Base-by-base conservation (phyloP, 805 yeast genomes). In the Lipomyces oligophaga region DNA sequence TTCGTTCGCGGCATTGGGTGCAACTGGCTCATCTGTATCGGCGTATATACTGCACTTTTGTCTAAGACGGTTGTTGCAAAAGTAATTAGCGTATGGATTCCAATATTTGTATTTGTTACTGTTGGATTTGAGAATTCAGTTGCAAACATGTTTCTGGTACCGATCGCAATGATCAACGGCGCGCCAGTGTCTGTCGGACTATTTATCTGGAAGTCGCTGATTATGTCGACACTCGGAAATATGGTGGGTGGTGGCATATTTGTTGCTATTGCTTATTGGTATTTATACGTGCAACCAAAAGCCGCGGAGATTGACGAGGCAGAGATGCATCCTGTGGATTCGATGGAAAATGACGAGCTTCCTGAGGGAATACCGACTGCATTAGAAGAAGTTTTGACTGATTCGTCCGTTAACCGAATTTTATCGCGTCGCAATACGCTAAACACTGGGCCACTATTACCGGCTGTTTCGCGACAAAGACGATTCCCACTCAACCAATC, bases 1-100 rank as follows among this genome's bases (percentile, higher is more conserved):
- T 50, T 52, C 46, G 52, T 52, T 11, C 50, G 57, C 21, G 57
- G 52, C 1, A 72, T 83, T 30, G 87, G 83, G 1, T 88, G 93
- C 26, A 85, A 85, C 63, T 85, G 84, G 60, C 81, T 73, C 58
- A 94, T 85, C 21, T 77, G 82, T 44, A 65, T 85, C 24, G 94
- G 88, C 1, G 79, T 84, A 6, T 85, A 83, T 64, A 65, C 85
- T 38, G 94, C 85, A 60, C 67, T 85, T 33, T 76, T 85, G 80
- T 84, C 83, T 5, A 83, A 81, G 60, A 94, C 95, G 0, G 60
- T 81, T 7, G 94, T 85, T 60, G 94, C 85, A 28, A 83, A 82
- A 57, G 70, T 81, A 24, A 38, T 81, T 4, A 65, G 82, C 68
- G 75, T 85, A 68, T 59, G 71, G 13, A 61, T 84, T 18, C 95